Evolutionary conservation across 2,329 filamentous ascomycete species (phyloP), one percentile per base, ranked within the genome.

Genomic region (Exophiala spinifera): DNA sequence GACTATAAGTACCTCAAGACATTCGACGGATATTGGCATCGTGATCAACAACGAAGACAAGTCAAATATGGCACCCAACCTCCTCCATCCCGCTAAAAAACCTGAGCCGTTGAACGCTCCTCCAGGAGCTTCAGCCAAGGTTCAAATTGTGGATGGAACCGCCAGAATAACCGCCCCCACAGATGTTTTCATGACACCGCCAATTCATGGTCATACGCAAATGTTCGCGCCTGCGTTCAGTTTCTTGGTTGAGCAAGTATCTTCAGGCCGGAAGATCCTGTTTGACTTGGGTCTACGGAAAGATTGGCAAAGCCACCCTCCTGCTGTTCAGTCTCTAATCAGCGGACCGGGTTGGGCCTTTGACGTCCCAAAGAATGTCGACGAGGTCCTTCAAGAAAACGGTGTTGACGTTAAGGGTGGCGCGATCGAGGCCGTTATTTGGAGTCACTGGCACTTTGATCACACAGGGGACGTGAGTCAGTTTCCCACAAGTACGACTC

Each of bases 401-500:
- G 57, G 57, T 5, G 51, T 58, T 25, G 57, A 59, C 20, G 55
- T 60, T 25, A 37, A 48, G 3, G 40, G 51, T 1, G 54, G 59
- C 11, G 61, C 62, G 1, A 63, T 69, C 19, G 59, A 68, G 21
- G 60, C 64, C 23, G 57, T 69, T 15, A 60, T 67, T 25, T 67
- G 63, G 63, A 56, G 63, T 53, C 69, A 70, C 48, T 63, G 64
- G 37, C 61, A 63, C 48, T 63, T 55, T 25, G 61, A 83, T 61
- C 80, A 83, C 52, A 76, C 73, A 7, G 81, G 80, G 0, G 75
- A 81, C 51, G 69, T 74, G 0, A 71, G 73, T 0, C 67, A 64
- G 0, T 83, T 83, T 46, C 76, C 78, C 0, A 1, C 60, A 0
- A 66, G 60, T 1, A 79, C 78, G 0, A 70, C 75, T 7, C 61